A percentile compares a stretch with the other conserved stretches of the same genome.
Conservation (phyloP, 805 yeast genomes). For the Zygosaccharomyces bailii region DNA sequence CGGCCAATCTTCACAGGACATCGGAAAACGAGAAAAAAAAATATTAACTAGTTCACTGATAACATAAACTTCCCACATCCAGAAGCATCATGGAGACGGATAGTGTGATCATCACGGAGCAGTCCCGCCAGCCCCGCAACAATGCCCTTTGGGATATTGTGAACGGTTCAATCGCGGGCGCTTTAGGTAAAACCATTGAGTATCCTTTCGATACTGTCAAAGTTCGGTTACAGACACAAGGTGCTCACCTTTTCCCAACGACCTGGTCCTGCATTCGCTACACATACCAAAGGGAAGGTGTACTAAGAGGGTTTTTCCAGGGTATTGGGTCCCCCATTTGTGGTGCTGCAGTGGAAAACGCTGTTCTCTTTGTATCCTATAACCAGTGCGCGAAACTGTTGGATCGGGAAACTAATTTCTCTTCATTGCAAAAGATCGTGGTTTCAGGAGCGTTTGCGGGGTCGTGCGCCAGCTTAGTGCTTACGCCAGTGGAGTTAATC, state of each 20-base stretch:
- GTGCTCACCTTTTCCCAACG: constrained; percentile 51
- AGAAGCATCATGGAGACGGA: constrained; percentile 10
- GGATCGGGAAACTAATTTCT: constrained; percentile 27
- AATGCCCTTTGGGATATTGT: constrained; percentile 36
- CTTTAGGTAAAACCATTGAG: constrained; percentile 78
- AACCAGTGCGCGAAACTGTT: constrained; percentile 44
- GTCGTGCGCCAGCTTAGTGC: constrained; percentile 69
- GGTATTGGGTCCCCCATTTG: constrained; percentile 76
- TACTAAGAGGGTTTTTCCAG: constrained; percentile 66
- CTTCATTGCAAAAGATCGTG: constrained; percentile 46
- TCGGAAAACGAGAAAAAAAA: neutral
- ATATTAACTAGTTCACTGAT: too few relatives aligned
- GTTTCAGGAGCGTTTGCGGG: constrained; percentile 82
- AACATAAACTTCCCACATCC: neutral
- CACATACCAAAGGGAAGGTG: constrained; percentile 67
- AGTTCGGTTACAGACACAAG: constrained; percentile 80
- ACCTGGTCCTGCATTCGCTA: constrained; percentile 62
- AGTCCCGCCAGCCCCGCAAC: constrained; percentile 10
- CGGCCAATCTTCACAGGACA: too few relatives aligned
- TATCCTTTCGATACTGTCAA: constrained; percentile 92
- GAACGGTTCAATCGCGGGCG: constrained; percentile 59
- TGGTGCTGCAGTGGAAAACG: constrained; percentile 90
- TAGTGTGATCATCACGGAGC: constrained; percentile 14
- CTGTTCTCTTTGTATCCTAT: constrained; percentile 70
- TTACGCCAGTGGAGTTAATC: constrained; percentile 89